These are phyloP conservation scores for Clonostachys rosea DNA, from an alignment of 2,329 filamentous ascomycete species.

Conservation along the genomic window DNA sequence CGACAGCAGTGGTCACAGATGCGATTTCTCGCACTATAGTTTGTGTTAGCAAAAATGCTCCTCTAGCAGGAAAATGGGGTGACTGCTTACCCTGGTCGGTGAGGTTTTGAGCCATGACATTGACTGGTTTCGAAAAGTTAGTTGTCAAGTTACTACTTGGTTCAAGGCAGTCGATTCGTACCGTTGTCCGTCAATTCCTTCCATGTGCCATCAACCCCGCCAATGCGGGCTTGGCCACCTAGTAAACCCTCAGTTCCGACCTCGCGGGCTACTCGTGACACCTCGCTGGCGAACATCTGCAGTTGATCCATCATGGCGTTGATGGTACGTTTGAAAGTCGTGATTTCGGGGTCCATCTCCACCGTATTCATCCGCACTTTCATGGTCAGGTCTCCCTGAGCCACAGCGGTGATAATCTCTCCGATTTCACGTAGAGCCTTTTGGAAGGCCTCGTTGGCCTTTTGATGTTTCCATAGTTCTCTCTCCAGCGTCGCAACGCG, in stretches of 20 bases:
- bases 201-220: slow-evolving; percentile 94
- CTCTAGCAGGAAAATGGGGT: slow-evolving; percentile 3
- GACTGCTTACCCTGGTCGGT: slow-evolving; percentile 60
- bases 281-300: slow-evolving; percentile 93
- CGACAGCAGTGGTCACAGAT: slow-evolving; percentile 78
- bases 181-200: slow-evolving; percentile 90
- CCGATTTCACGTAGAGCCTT: slow-evolving; percentile 95
- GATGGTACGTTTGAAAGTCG: slow-evolving; percentile 95
- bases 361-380: slow-evolving; percentile 93
- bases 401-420: slow-evolving; percentile 94
- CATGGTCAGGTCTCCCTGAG: slow-evolving; percentile 91
- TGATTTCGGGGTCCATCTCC: slow-evolving; percentile 98
- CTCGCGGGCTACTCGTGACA: slow-evolving; percentile 89
- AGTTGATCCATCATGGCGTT: slow-evolving; percentile 99
- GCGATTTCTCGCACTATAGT: slow-evolving; percentile 72
- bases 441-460: slow-evolving; percentile 97
- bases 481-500: slow-evolving; percentile 87
- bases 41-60: slow-evolving; percentile 2
- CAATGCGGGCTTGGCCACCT: slow-evolving; percentile 88
- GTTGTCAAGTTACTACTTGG: neutral
- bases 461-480: slow-evolving; percentile 94
- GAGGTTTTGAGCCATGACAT: slow-evolving; percentile 79
- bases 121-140: slow-evolving; percentile 42
- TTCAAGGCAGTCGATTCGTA: slow-evolving; percentile 19
- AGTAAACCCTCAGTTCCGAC: slow-evolving; percentile 94